phyloP scores from a whole-genome alignment of 352 stramenopile genomes.

The Plasmopara halstedii region DNA sequence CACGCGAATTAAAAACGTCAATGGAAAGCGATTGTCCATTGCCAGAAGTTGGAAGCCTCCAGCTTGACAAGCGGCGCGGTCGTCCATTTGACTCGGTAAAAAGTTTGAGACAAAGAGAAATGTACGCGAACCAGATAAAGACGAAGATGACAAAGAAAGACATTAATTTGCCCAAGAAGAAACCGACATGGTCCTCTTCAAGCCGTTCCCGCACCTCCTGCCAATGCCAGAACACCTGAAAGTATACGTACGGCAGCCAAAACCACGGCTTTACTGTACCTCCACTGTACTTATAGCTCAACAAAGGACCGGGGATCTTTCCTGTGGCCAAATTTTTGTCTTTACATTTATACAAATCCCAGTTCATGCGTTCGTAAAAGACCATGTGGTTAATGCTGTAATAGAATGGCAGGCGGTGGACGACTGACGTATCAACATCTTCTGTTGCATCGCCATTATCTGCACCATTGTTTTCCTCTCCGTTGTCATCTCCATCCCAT shows the following conservation, averaged over 20 bases:
- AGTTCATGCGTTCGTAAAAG: conserved; percentile 84
- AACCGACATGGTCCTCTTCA: conserved; percentile 52
- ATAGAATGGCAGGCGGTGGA: conserved; percentile 71
- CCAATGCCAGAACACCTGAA: conserved; percentile 82
- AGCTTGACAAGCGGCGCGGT: conserved; percentile 51
- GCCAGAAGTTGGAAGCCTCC: conserved; percentile 39
- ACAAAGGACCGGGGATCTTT: conserved; percentile 55
- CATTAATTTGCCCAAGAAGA: conserved; percentile 52
- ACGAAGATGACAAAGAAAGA: conserved; percentile 52
- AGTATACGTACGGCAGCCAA: conserved; percentile 76
- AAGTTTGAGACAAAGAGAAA: conserved; percentile 58
- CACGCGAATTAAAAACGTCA: conserved; percentile 65
- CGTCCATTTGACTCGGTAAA: conserved; percentile 58
- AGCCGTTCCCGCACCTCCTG: conserved; percentile 49
- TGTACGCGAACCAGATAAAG: conserved; percentile 59
- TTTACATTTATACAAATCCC: conserved; percentile 80
- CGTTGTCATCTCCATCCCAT: conserved; percentile 31
- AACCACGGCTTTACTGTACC: conserved; percentile 71
- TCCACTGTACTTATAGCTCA: conserved; percentile 80
- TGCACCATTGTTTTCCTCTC: conserved; percentile 19
- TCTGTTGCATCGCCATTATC: conserved; percentile 23
- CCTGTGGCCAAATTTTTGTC: conserved; percentile 52
- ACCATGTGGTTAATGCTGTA: conserved; percentile 87
- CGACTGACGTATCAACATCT: conserved; percentile 33
- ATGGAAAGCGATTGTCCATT: conserved; percentile 48